Base-by-base conservation (phyloP, 1,139 yeast species). In the Lodderomyces oxycetoniae region DNA sequence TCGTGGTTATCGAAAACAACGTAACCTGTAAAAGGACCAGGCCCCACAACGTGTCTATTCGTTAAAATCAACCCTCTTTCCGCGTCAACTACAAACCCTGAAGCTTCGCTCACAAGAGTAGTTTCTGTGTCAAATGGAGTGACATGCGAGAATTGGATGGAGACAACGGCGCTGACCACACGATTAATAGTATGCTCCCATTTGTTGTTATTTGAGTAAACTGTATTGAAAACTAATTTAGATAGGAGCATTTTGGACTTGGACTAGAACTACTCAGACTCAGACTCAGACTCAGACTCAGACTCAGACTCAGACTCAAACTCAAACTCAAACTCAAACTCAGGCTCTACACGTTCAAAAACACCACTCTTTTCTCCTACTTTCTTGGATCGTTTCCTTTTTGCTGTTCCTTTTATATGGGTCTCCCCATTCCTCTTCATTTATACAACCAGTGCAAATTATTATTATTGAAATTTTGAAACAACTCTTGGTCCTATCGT, bases 1-100 rank as follows among this genome's bases (percentile, higher is more conserved):
- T 89, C 97, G 55, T 89, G 96, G 54, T 89, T 89, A 53, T 89
- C 95, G 52, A 88, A 88, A 1, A 89, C 89, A 0, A 87, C 95
- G 50, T 82, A 86, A 1, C 96, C 96, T 30, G 79, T 74, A 53
- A 89, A 87, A 2, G 96, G 96, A 7, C 96, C 96, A 0, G 95
- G 88, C 1, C 96, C 95, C 28, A 88, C 95, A 30, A 88, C 96
- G 53, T 88, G 96, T 55, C 96, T 74, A 60, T 89, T 89, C 10
- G 96, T 89, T 53, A 89, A 68, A 40, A 89, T 87, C 42, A 87
- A 72, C 7, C 97, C 97, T 28, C 76, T 59, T 37, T 71, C 66
- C 3, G 89, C 71, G 55, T 89, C 96, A 9, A 89, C 96, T n/a
- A 89, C 87, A 55, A 89, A 88, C 5, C 96, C 97, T 1, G 96